Conservation (phyloP, 805 yeast genomes). For the Candida taoyuanica region DNA sequence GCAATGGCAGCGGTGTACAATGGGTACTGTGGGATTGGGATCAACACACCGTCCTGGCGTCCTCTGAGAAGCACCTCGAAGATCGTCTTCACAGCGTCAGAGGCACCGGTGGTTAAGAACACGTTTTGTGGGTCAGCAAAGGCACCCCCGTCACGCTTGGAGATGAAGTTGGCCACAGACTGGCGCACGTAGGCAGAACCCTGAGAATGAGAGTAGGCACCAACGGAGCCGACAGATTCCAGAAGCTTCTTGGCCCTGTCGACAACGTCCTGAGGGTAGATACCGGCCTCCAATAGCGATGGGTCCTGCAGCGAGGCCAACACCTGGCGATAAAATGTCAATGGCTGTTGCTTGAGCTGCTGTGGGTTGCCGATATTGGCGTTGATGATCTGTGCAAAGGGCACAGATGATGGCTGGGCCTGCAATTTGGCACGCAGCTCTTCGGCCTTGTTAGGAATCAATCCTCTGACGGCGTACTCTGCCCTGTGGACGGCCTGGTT, state of each 20-base stretch:
- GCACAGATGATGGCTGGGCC: constrained; percentile 56
- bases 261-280: constrained; percentile 63
- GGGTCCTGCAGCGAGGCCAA: constrained; percentile 86
- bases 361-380: constrained; percentile 99
- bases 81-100: constrained; percentile 83
- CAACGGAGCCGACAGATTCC: constrained; percentile 70
- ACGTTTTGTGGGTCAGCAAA: constrained; percentile 65
- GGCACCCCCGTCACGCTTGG: constrained; percentile 73
- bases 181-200: constrained; percentile 73
- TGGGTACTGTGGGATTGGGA: constrained; percentile 98
- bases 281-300: constrained; percentile 40
- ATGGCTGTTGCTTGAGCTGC: constrained; percentile 89
- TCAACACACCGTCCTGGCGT: constrained; percentile 62
- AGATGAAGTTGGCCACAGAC: constrained; percentile 77
- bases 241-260: constrained; percentile 63
- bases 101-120: constrained; percentile 90
- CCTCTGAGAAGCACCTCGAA: constrained; percentile 67
- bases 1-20: constrained; percentile 93
- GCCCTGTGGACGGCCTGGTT: constrained; percentile 78
- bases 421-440: constrained; percentile 58
- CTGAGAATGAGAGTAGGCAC: constrained; percentile 93
- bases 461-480: constrained; percentile 94
- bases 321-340: constrained; percentile 93
- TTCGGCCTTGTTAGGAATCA: constrained; percentile 91
- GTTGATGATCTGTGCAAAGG: constrained; percentile 72